phyloP scores from a whole-genome alignment of 768 basidiomycete genomes.

The Jaapia argillacea region DNA sequence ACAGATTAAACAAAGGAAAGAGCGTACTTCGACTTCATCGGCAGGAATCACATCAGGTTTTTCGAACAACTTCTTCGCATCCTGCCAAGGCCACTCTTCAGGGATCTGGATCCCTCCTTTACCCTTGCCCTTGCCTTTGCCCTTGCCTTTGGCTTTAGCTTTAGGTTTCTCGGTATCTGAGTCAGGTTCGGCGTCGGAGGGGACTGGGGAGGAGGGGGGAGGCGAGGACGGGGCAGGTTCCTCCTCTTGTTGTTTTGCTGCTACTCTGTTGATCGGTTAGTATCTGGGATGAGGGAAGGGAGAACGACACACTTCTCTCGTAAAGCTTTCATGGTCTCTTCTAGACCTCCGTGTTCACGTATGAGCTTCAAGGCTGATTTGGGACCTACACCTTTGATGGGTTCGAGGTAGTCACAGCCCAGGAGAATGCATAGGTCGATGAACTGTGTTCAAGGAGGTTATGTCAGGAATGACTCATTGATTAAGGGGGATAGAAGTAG shows the following conservation, averaged over 20 bases:
- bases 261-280: constrained; percentile 22
- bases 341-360: constrained; percentile 68
- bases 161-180: constrained; percentile 23
- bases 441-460: constrained; percentile 42
- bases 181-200: too few relatives aligned
- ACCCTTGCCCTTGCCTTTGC: constrained; percentile 54
- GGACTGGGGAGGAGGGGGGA: too few relatives aligned
- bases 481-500: not conserved
- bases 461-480: constrained; percentile 1
- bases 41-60: constrained; percentile 86
- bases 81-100: constrained; percentile 95
- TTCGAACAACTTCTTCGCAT: constrained; percentile 84
- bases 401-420: constrained; percentile 98
- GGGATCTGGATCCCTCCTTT: constrained; percentile 76
- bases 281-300: not conserved
- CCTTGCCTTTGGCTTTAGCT: constrained; percentile 33
- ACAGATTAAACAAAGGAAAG: not conserved
- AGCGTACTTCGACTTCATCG: constrained; percentile 69
- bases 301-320: constrained; percentile 51
- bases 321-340: constrained; percentile 65
- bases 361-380: constrained; percentile 92
- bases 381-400: constrained; percentile 94
- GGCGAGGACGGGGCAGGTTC: too few relatives aligned
- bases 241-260: constrained; percentile 30
- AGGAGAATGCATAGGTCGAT: constrained; percentile 93